A percentile compares a stretch with the other conserved stretches of the same genome.
These are phyloP conservation scores for Leccinum obscurum DNA, from an alignment of 768 basidiomycete genomes.

Conservation along the genomic window DNA sequence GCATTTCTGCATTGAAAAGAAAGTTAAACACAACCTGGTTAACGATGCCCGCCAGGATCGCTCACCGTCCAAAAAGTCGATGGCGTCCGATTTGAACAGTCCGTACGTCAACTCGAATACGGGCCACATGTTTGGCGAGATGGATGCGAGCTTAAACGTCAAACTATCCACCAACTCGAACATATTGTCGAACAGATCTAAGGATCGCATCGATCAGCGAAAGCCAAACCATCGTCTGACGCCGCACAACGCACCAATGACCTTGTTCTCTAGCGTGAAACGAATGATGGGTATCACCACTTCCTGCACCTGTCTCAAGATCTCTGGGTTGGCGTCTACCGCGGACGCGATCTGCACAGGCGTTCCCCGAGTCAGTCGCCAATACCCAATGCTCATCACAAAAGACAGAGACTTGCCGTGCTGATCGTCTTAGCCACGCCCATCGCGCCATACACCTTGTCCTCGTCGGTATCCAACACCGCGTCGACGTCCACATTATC, in stretches of 20 bases:
- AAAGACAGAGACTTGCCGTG: conserved; percentile 50
- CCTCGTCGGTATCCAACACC: conserved; percentile 48
- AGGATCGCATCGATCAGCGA: not conserved
- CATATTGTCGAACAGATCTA: conserved; percentile 86
- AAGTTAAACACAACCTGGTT: not conserved
- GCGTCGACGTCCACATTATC: conserved; percentile 57
- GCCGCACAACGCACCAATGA: conserved; percentile 56
- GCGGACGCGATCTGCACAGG: conserved; percentile 68
- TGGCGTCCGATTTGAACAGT: conserved; percentile 78
- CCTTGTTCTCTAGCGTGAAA: conserved; percentile 74
- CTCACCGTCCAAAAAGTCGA: conserved; percentile 85
- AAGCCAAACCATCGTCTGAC: not conserved
- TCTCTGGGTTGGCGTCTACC: conserved; percentile 71
- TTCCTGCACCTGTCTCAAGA: conserved; percentile 77
- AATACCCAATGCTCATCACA: not conserved
- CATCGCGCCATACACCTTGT: conserved; percentile 88
- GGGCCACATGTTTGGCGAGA: conserved; percentile 85
- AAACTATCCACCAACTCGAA: conserved; percentile 84
- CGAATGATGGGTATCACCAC: conserved; percentile 76
- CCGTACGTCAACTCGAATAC: conserved; percentile 82
- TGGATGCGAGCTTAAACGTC: conserved; percentile 75
- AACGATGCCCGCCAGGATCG: not conserved
- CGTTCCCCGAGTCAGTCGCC: not conserved
- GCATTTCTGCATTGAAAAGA: conserved; percentile 63
- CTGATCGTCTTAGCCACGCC: conserved; percentile 83